Evolutionary conservation across 169 alveolate genomes (phyloP).

Genomic region (Plasmodium knowlesi): DNA sequence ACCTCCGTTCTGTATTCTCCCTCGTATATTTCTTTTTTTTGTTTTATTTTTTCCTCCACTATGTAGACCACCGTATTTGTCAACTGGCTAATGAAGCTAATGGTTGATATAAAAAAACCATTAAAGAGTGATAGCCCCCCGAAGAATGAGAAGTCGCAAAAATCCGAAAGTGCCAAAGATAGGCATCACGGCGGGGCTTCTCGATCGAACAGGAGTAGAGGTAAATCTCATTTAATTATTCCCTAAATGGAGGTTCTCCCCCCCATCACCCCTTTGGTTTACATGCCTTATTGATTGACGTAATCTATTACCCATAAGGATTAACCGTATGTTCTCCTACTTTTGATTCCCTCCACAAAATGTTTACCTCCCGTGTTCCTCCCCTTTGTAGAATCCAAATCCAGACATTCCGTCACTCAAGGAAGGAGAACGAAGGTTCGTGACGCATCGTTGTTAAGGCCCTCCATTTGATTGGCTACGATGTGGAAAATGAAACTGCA

Average conservation of each 20-base stretch:
- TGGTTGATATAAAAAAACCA: slow-evolving; percentile 39
- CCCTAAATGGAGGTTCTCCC: not conserved
- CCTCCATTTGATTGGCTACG: not conserved
- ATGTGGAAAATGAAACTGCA: not conserved
- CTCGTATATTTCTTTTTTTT: not conserved
- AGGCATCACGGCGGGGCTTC: slow-evolving; percentile 6
- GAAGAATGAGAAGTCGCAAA: slow-evolving; percentile 22
- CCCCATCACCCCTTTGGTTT: not conserved
- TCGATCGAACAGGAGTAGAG: slow-evolving; percentile 33
- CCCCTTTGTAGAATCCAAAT: slow-evolving; percentile 11
- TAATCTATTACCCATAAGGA: not conserved
- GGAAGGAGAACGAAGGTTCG: slow-evolving; percentile 37
- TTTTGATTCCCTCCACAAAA: not conserved
- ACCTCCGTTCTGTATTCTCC: not conserved
- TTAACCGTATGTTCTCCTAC: not conserved
- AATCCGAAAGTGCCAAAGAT: slow-evolving; percentile 16
- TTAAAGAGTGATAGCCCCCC: not conserved
- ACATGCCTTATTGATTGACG: not conserved
- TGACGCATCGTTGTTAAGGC: not conserved
- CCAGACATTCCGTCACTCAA: slow-evolving; percentile 18
- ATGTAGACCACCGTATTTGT: slow-evolving; percentile 52
- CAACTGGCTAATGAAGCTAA: slow-evolving; percentile 29
- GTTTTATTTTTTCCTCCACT: not conserved
- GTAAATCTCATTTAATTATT: not conserved
- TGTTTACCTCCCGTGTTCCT: not conserved